Conservation (phyloP, 2,329 filamentous ascomycete genomes). For the Phyllosticta citriasiana region DNA sequence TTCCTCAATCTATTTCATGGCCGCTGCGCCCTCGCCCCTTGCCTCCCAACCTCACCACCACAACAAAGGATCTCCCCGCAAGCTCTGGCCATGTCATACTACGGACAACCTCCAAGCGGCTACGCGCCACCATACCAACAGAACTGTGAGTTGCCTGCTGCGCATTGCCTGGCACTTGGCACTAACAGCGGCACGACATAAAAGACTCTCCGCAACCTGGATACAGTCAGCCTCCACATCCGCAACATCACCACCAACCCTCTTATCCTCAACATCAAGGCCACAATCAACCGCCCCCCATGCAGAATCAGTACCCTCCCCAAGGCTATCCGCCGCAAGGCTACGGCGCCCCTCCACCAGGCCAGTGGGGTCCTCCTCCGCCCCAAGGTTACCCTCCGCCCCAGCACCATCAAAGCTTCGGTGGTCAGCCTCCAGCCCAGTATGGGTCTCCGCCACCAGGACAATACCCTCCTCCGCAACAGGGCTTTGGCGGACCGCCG, state of each 20-base stretch:
- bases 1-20: background rate
- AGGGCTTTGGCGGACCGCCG: conserved; percentile 22
- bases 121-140: conserved; percentile 19
- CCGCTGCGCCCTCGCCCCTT: background rate
- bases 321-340: conserved; percentile 13
- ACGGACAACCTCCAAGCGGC: conserved; percentile 19
- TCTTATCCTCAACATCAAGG: conserved; percentile 16
- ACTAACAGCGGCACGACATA: conserved; percentile 11
- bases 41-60: background rate
- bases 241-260: background rate
- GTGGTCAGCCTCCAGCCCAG: conserved; percentile 21
- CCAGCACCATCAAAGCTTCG: conserved; percentile 23
- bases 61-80: background rate
- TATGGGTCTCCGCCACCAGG: conserved; percentile 5
- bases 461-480: conserved; percentile 24
- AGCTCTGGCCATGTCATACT: conserved; percentile 18
- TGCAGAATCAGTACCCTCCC: conserved; percentile 21
- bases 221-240: conserved; percentile 9
- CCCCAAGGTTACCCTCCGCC: conserved; percentile 26
- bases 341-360: conserved; percentile 12
- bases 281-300: conserved; percentile 11
- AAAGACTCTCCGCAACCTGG: conserved; percentile 9
- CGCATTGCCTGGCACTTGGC: conserved; percentile 12
- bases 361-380: conserved; percentile 19
- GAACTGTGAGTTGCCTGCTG: conserved; percentile 20